Conservation (phyloP, 345 rosid species). For the Psidium friedrichsthalianum region DNA sequence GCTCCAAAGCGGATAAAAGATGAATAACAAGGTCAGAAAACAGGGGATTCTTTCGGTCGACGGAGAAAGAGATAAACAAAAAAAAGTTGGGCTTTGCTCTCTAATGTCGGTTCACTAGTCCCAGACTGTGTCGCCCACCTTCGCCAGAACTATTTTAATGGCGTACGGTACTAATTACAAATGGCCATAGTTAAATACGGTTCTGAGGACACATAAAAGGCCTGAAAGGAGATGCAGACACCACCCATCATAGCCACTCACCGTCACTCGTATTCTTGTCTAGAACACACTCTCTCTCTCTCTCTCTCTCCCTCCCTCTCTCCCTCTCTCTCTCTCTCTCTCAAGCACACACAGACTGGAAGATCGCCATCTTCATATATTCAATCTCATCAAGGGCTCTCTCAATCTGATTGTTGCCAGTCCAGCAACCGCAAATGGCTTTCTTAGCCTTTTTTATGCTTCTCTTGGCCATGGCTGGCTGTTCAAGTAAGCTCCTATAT, state of each 20-base stretch:
- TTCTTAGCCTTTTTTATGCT: constrained; percentile 31
- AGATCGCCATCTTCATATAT: background rate
- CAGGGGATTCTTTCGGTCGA: background rate
- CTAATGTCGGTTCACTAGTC: background rate
- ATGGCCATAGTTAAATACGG: background rate
- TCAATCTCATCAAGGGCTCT: background rate
- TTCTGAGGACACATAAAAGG: background rate
- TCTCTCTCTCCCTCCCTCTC: background rate
- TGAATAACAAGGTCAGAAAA: background rate
- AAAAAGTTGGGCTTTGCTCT: background rate
- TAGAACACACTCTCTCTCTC: background rate
- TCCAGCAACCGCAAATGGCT: constrained; percentile 27
- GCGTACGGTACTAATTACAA: background rate
- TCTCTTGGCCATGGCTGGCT: constrained; percentile 37
- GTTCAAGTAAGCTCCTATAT: constrained; percentile 47
- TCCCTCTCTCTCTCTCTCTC: background rate
- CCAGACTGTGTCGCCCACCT: background rate
- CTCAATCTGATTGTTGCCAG: background rate
- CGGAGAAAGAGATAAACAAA: background rate
- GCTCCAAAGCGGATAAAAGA: background rate
- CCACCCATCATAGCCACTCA: constrained; percentile 4
- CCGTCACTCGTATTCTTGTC: constrained; percentile 10
- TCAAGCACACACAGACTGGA: background rate
- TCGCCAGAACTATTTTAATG: background rate
- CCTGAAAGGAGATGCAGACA: background rate